Conservation (phyloP, 164 flowering plant genomes). For the Kingdonia uniflora region DNA sequence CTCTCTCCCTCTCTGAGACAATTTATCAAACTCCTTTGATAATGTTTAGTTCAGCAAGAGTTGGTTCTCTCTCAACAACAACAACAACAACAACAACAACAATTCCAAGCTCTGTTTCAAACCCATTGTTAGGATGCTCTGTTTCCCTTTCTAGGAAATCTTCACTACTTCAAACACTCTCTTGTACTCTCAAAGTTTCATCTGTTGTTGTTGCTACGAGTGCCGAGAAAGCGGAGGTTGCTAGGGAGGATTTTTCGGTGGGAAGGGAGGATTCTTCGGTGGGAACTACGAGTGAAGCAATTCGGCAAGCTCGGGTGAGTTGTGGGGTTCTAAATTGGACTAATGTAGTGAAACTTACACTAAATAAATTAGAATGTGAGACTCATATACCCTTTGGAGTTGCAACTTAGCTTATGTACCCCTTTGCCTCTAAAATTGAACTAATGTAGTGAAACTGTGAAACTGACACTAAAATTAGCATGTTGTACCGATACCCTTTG, state of each 20-base stretch:
- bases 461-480: no score
- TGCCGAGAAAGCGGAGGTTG: no score
- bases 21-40: no score
- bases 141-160: not conserved
- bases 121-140: not conserved
- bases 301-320: slow-evolving; percentile 33
- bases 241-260: not conserved
- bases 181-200: slow-evolving; percentile 7
- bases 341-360: not conserved
- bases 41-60: no score
- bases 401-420: no score
- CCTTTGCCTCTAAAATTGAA: no score
- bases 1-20: no score
- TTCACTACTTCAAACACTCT: slow-evolving; percentile 1
- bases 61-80: slow-evolving; percentile 12
- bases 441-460: no score
- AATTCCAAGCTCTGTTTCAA: not conserved
- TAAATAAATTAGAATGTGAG: not conserved
- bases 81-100: not conserved
- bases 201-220: slow-evolving; percentile 8
- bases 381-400: not conserved
- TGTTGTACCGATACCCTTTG: no score
- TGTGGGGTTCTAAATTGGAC: not conserved
- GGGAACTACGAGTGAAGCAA: slow-evolving; percentile 1
- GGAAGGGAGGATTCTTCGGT: slow-evolving; percentile 10